Conservation (phyloP, 257 asterid genomes). For the Verbena officinalis region DNA sequence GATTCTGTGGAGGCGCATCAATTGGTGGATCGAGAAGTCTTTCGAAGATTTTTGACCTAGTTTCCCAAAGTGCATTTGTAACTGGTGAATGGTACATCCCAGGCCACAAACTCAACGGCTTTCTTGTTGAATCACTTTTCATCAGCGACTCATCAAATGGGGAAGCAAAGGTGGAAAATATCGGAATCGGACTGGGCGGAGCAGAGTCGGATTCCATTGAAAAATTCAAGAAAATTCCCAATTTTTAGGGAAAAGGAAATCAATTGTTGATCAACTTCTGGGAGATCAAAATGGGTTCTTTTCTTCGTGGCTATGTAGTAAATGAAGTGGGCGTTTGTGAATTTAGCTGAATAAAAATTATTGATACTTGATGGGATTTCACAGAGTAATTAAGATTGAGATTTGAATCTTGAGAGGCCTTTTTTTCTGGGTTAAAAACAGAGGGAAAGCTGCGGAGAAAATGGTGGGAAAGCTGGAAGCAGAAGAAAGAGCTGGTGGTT, state of each 20-base stretch:
- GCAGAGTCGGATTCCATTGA: constrained; percentile 52
- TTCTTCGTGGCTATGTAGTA: neutral
- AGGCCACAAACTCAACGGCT: constrained; percentile 91
- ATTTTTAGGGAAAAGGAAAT: neutral
- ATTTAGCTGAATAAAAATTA: no score
- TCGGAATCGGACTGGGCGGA: constrained; percentile 54
- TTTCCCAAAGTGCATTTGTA: constrained; percentile 91
- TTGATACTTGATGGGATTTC: no score
- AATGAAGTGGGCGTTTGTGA: neutral
- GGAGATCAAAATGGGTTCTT: neutral
- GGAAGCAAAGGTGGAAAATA: constrained; percentile 64
- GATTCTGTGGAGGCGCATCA: constrained; percentile 93
- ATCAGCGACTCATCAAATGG: constrained; percentile 55
- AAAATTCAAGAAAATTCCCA: neutral
- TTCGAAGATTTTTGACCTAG: constrained; percentile 79
- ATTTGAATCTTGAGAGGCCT: no score
- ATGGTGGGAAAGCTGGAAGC: no score
- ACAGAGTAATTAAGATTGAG: no score
- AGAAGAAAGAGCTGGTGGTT: no score
- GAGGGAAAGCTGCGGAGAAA: no score
- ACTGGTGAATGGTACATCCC: constrained; percentile 99
- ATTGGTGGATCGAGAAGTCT: constrained; percentile 93
- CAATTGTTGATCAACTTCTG: neutral
- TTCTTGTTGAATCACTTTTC: constrained; percentile 43
- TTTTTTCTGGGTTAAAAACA: no score